Base-by-base conservation (phyloP, 148 eudicot genomes). In the Cornus florida region DNA sequence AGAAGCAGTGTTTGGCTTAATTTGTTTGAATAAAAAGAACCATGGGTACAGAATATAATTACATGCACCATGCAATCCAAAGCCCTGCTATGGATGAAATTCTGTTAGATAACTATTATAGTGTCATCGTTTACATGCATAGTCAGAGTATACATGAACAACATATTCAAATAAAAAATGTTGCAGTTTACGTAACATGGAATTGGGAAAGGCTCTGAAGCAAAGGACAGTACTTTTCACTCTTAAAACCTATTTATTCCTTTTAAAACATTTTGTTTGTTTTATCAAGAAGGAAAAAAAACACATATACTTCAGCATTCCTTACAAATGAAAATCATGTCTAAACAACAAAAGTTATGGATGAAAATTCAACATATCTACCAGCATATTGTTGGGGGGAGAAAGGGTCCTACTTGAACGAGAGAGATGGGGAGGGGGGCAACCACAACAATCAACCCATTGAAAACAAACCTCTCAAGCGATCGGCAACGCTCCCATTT, bases 401-500 rank as follows among this genome's bases (percentile, higher is more conserved):
- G 6, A 12, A 13, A 70, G 12, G 14, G 6, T 9, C 59, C 57
- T 39, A 39, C 57, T 35, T 33, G 9, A 6, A 23, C 12, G 6
- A 22, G 78, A 7, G 66, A 7, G 66, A 20, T 28, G 28, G 66
- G 19, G 39, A 24, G 23, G 38, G 19, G 41, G 65, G n/a, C 9
- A 68, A 5, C 35, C 41, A 69, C 9, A 75, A 23, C 19, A 69
- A 43, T 20, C 53, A 20, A 56, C 28, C 60, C 72, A 10, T 35
- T 7, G 32, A 69, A 48, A 46, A 84, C 86, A 19, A 72, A 95
- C 98, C 98, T 95, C 98, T 85, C 78, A 95, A 78, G 39, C 98
- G 90, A 86, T 91, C 96, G 3, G 98, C 98, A 35, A 95, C 98
- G 39, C 98, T 95, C 20, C 98, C 98, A 86, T 95, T 93, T 64